Conservation (phyloP, 495 filamentous ascomycete species). For the Penicillium flavigenum region DNA sequence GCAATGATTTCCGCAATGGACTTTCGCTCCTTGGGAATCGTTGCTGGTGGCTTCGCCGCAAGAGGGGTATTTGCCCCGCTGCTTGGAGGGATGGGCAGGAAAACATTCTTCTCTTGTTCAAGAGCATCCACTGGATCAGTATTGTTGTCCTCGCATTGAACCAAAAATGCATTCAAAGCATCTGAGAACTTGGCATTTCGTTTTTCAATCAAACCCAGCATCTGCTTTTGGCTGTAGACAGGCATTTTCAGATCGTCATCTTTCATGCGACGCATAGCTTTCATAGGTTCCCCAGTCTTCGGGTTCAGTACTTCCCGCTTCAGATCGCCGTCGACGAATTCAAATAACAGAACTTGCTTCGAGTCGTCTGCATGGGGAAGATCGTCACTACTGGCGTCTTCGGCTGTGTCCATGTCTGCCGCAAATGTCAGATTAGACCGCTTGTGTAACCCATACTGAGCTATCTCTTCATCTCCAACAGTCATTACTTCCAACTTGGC, state of each 20-base stretch:
- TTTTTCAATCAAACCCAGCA: slow-evolving; percentile 88
- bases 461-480: slow-evolving; percentile 53
- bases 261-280: slow-evolving; percentile 59
- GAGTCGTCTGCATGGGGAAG: slow-evolving; percentile 35
- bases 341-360: slow-evolving; percentile 77
- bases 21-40: slow-evolving; percentile 81
- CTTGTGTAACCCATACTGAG: slow-evolving; percentile 23
- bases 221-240: slow-evolving; percentile 87
- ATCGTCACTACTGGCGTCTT: slow-evolving; percentile 31
- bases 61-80: slow-evolving; percentile 51
- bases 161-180: slow-evolving; percentile 75
- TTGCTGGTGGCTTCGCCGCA: slow-evolving; percentile 47
- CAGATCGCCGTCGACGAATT: slow-evolving; percentile 88
- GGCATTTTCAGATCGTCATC: slow-evolving; percentile 91
- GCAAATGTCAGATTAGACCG: slow-evolving; percentile 27
- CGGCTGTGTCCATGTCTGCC: slow-evolving; percentile 25
- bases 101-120: slow-evolving; percentile 43
- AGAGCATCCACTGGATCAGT: slow-evolving; percentile 69
- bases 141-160: slow-evolving; percentile 62
- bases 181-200: slow-evolving; percentile 80
- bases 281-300: slow-evolving; percentile 69
- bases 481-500: slow-evolving; percentile 75
- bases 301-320: slow-evolving; percentile 71
- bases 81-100: slow-evolving; percentile 50
- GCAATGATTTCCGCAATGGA: slow-evolving; percentile 79